Base-by-base conservation (phyloP, 2,329 filamentous ascomycete species). In the Clarireedia paspali region DNA sequence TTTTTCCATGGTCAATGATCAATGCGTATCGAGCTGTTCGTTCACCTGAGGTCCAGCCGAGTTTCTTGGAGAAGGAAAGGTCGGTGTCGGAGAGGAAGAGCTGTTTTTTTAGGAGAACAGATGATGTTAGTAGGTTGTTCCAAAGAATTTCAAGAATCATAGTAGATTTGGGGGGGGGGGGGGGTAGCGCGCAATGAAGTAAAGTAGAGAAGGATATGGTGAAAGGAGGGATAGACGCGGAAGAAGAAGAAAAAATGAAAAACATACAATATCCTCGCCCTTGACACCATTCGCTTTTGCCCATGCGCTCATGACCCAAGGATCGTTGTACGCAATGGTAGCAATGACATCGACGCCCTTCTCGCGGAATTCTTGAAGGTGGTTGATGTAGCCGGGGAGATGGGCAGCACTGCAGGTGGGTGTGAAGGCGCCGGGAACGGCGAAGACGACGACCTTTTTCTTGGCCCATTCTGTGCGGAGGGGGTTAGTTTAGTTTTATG, bases 391-490 rank as follows among this genome's bases (percentile, higher is more conserved):
- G 48, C 83, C 82, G 38, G 85, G 85, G 47, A 88, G 78, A 71
- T 88, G 85, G 67, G 74, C 74, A 58, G 80, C 83, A 58, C 83
- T 83, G 76, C 85, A 89, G 65, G 81, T 78, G 34, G 85, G 85
- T 20, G 84, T 88, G 75, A 88, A 88, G 54, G 83, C 83, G 62
- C 84, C 84, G 26, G 85, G 85, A 34, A 88, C 80, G 57, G 81
- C 78, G 72, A 88, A 83, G 60, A 88, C 73, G 57, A 88, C 81
- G 60, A 88, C 83, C 71, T 86, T 87, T 77, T 88, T 88, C 73
- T 82, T 74, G 56, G 78, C 77, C 74, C 81, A 88, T 70, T 87
- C 81, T 68, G 48, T 50, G 20, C 15, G 24, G 17, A 3, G 2
- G 24, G n/a, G 42, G 53, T 56, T 47, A 57, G 59, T 27, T 50